Base-by-base conservation (phyloP, 2,329 filamentous ascomycete species). In the Epichloe uncinata region DNA sequence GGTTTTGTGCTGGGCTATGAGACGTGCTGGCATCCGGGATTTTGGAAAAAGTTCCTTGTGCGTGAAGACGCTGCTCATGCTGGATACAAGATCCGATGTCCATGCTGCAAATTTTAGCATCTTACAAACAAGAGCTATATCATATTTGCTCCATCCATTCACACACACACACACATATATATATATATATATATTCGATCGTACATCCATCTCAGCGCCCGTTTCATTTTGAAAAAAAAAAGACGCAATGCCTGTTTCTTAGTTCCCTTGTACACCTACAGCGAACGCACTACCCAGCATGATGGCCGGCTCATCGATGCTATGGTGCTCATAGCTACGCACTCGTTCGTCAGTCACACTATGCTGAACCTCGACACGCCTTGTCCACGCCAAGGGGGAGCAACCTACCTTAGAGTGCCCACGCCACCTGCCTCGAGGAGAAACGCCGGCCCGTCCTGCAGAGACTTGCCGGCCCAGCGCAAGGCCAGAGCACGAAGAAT, bases 361-460 rank as follows among this genome's bases (percentile, higher is more conserved):
- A 35, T 11, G 12, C n/a, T 20, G 15, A 16, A 1, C 12, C 12
- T 36, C 44, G 18, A 18, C 5, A 15, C 7, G 13, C 18, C 8
- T 8, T 22, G 12, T 15, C n/a, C 20, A 8, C 8, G n/a, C 16
- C 45, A 47, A 9, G 16, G 20, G 34, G 36, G 11, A 5, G n/a
- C 26, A 38, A 55, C 70, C 61, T 60, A 84, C 82, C 84, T 91
- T 58, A 94, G 63, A 2, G 85, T 86, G 0, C 85, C 87, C 1
- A 93, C 82, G 56, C 86, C 87, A n/a, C 87, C 87, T 5, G 87
- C 85, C 64, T 96, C 90, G n/a, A 96, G 70, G 53, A 95, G 73
- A 63, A 96, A 81, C 5, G 82, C 78, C 38, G 87, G 85, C 7
- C 85, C 88, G 46, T 88, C 82, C 49, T 79, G 77, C 52, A 96